A percentile compares a stretch with the other conserved stretches of the same genome.
These are phyloP conservation scores for Tylopilus subfusipes DNA, from an alignment of 768 basidiomycete genomes.

Conservation along the genomic window DNA sequence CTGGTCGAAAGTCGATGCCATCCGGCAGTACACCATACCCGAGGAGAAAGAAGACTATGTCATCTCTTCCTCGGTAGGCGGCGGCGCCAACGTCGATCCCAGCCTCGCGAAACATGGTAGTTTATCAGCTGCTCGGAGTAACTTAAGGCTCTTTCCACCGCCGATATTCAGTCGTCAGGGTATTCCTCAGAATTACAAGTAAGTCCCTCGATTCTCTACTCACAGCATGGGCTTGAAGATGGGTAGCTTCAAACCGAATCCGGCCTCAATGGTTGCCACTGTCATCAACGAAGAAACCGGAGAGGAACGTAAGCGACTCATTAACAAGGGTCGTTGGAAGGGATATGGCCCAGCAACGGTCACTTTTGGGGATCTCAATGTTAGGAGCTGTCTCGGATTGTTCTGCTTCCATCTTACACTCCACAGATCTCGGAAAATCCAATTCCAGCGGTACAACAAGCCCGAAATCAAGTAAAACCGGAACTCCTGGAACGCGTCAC, in stretches of 20 bases:
- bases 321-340: conserved; percentile 85
- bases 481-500: conserved; percentile 52
- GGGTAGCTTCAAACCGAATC: conserved; percentile 71
- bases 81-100: conserved; percentile 53
- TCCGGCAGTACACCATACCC: conserved; percentile 67
- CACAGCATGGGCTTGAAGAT: neutral
- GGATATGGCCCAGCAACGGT: conserved; percentile 74
- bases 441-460: conserved; percentile 58
- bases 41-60: conserved; percentile 65
- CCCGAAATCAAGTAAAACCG: conserved; percentile 51
- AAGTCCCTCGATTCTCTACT: conserved; percentile 12
- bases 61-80: conserved; percentile 26
- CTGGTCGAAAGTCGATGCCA: conserved; percentile 57
- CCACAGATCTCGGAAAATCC: conserved; percentile 63
- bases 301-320: conserved; percentile 76
- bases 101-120: conserved; percentile 26
- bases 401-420: conserved; percentile 1
- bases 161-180: conserved; percentile 84
- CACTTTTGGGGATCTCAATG: conserved; percentile 55
- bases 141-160: conserved; percentile 78
- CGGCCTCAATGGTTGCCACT: conserved; percentile 67
- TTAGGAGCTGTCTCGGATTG: conserved; percentile 20
- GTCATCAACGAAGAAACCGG: conserved; percentile 72
- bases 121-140: conserved; percentile 39
- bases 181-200: conserved; percentile 83